Evolutionary conservation across 192 early-diverging fungal genomes (phyloP).

Genomic region (Cetraspora pellucida): DNA sequence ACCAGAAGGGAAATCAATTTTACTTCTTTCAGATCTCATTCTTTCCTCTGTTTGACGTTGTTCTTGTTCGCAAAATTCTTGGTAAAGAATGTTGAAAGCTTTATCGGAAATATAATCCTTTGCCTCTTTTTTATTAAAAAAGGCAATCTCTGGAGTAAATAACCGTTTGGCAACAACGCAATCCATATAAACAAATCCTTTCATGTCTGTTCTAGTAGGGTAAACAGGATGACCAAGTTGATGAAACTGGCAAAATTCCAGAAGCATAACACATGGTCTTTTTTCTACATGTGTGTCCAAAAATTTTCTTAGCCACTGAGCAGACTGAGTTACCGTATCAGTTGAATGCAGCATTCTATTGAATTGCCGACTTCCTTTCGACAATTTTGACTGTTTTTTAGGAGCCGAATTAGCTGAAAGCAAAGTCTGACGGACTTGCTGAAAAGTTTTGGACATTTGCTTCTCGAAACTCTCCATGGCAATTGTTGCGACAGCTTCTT

Average conservation of each 20-base stretch:
- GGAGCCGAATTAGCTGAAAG: neutral
- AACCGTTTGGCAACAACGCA: neutral
- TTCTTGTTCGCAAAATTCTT: conserved; percentile 5
- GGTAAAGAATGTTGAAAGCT: conserved; percentile 14
- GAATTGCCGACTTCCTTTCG: neutral
- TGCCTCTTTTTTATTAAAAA: conserved; percentile 26
- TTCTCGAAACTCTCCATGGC: neutral
- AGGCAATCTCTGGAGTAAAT: neutral
- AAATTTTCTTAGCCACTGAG: conserved; percentile 18
- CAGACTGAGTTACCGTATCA: conserved; percentile 3
- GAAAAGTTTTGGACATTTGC: neutral
- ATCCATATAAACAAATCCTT: neutral
- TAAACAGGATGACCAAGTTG: conserved; percentile 9
- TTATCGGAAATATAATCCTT: conserved; percentile 19
- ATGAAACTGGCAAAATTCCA: conserved; percentile 30
- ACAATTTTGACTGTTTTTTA: neutral
- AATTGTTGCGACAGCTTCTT: conserved; percentile 17
- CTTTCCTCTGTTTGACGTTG: neutral
- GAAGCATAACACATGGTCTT: conserved; percentile 23
- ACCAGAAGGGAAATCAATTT: neutral
- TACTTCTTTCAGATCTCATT: neutral
- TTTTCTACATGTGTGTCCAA: conserved; percentile 1
- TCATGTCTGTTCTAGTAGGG: neutral
- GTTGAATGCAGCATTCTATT: neutral
- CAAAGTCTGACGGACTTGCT: neutral